phyloP scores from a whole-genome alignment of 192 early-diverging fungal genomes.

The Podochytrium sp. region DNA sequence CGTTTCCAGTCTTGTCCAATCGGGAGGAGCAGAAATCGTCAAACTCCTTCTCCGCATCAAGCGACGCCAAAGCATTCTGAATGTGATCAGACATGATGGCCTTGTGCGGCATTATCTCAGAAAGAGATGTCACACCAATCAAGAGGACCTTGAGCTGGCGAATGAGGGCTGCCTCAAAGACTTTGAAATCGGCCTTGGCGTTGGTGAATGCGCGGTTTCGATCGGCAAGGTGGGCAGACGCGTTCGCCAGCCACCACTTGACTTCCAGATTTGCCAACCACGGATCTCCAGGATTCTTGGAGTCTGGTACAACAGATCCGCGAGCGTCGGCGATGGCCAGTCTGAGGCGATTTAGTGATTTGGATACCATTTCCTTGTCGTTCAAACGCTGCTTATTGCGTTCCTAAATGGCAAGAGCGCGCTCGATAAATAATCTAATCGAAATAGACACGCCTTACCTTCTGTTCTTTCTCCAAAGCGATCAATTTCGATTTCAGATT shows the following conservation, averaged over 20 bases:
- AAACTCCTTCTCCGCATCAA: conserved; percentile 22
- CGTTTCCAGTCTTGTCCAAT: not conserved
- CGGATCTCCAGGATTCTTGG: not conserved
- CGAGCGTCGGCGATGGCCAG: conserved; percentile 9
- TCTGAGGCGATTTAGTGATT: not conserved
- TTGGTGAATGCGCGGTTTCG: not conserved
- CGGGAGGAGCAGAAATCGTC: conserved; percentile 2
- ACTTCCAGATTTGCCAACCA: conserved; percentile 17
- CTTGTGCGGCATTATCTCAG: conserved; percentile 1
- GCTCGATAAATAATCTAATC: not conserved
- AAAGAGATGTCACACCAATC: conserved; percentile 10
- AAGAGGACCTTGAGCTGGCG: conserved; percentile 18
- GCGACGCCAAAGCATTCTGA: conserved; percentile 8
- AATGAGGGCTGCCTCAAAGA: conserved; percentile 18
- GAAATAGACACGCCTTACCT: no score
- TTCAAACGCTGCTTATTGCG: conserved; percentile 6
- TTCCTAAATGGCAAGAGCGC: not conserved
- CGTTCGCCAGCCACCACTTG: not conserved
- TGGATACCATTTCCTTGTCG: conserved; percentile 20
- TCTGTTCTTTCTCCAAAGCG: not conserved
- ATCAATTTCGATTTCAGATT: not conserved
- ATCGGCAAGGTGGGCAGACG: not conserved
- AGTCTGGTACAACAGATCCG: not conserved
- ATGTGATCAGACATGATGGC: not conserved
- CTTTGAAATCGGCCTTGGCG: conserved; percentile 16